These are phyloP conservation scores for Aspergillus pseudonomiae DNA, from an alignment of 2,329 filamentous ascomycete genomes.

Conservation along the genomic window DNA sequence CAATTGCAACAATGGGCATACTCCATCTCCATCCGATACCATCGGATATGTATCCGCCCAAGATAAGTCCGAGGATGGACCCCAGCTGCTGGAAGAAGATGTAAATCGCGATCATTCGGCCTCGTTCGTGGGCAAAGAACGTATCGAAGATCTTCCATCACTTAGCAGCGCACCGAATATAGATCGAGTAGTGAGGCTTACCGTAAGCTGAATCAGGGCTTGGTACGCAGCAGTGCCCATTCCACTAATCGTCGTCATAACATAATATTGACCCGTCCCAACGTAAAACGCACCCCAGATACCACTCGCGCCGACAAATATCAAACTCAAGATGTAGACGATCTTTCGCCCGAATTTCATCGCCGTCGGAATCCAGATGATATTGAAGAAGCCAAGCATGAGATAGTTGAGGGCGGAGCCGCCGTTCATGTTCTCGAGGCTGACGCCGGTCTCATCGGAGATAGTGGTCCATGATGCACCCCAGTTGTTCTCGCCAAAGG, in stretches of 20 bases:
- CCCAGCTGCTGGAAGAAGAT: conserved; percentile 46
- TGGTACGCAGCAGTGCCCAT: conserved; percentile 43
- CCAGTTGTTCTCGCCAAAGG: conserved; percentile 45
- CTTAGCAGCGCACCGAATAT: conserved; percentile 1
- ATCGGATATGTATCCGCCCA: conserved; percentile 40
- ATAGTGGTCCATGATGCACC: conserved; percentile 48
- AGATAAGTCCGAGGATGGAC: conserved; percentile 41
- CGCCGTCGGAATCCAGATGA: conserved; percentile 41
- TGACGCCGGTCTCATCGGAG: conserved; percentile 42
- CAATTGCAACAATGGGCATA: conserved; percentile 36
- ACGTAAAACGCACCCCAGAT: conserved; percentile 37
- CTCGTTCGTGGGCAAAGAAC: conserved; percentile 44
- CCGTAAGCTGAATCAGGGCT: conserved; percentile 43
- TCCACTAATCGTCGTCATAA: conserved; percentile 34
- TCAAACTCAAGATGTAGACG: conserved; percentile 39
- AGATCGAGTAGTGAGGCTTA: conserved; percentile 18
- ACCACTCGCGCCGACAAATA: conserved; percentile 32
- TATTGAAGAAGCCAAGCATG: conserved; percentile 45
- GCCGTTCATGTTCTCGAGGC: conserved; percentile 45
- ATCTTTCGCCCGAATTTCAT: conserved; percentile 39
- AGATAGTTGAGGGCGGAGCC: conserved; percentile 47
- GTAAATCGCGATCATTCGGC: conserved; percentile 41
- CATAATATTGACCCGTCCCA: conserved; percentile 35
- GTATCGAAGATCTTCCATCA: conserved; percentile 38
- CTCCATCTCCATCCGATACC: conserved; percentile 42